Evolutionary conservation across 164 flowering plant genomes (phyloP).

Genomic region (Hamamelis virginiana): DNA sequence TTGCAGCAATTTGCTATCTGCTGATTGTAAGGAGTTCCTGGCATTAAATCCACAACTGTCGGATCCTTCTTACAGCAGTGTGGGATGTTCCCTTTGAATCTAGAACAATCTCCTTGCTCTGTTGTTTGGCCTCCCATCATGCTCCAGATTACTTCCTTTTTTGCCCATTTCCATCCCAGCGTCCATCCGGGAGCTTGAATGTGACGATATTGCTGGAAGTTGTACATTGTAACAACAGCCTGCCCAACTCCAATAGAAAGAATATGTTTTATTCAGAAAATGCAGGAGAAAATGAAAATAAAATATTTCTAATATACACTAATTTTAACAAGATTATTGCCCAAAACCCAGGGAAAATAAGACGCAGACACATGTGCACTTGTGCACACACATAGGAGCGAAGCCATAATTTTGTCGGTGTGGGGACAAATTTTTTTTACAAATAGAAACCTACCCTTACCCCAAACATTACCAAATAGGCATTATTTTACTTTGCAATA

Average conservation of each 20-base stretch:
- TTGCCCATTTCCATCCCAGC: constrained; percentile 77
- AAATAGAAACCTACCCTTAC: too few species aligned
- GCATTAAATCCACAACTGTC: constrained; percentile 64
- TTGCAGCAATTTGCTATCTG: constrained; percentile 79
- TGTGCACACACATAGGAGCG: too few species aligned
- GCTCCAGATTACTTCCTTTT: constrained; percentile 76
- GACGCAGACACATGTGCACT: too few species aligned
- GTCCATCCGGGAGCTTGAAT: constrained; percentile 77
- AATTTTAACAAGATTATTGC: too few species aligned
- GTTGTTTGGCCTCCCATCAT: constrained; percentile 73
- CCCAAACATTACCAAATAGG: too few species aligned
- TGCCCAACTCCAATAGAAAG: constrained; percentile 15
- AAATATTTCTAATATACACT: too few species aligned
- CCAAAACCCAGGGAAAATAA: too few species aligned
- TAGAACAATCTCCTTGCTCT: constrained; percentile 80
- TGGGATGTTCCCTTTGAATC: constrained; percentile 56
- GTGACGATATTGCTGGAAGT: constrained; percentile 63
- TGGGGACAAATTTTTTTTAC: too few species aligned
- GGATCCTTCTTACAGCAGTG: constrained; percentile 78
- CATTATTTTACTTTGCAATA: too few species aligned
- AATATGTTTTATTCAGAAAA: constrained; percentile 1
- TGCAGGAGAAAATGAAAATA: neutral
- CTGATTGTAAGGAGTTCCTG: constrained; percentile 79
- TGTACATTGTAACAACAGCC: constrained; percentile 58
- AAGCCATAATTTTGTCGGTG: too few species aligned